phyloP scores from a whole-genome alignment of 306 rosid genomes.

The Vigna hirtella region DNA sequence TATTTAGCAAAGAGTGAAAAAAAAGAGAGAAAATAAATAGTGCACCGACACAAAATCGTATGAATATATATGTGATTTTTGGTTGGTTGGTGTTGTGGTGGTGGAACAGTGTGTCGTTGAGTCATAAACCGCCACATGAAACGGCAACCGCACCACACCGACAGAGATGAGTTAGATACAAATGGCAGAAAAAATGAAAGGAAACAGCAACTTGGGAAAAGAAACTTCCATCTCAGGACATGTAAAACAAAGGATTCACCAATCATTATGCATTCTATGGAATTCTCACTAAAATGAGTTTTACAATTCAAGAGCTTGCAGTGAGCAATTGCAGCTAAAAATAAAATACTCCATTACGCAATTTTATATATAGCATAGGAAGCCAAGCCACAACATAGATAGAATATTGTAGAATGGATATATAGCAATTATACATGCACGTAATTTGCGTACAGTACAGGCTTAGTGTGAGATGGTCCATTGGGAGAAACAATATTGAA shows the following conservation, averaged over 20 bases:
- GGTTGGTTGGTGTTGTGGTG: background rate
- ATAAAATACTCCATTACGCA: background rate
- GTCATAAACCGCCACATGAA: background rate
- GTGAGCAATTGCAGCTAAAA: background rate
- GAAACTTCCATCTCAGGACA: too few species aligned
- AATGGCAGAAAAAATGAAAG: background rate
- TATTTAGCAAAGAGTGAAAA: too few species aligned
- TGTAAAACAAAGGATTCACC: too few species aligned
- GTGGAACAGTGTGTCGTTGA: background rate
- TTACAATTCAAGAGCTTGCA: background rate
- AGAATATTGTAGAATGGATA: background rate
- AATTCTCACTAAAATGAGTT: background rate
- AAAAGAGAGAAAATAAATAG: background rate
- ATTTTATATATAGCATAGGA: background rate
- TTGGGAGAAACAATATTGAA: conserved; percentile 13
- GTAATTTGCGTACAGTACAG: conserved; percentile 30
- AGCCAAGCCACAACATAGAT: conserved; percentile 13
- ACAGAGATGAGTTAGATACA: background rate
- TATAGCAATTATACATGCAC: conserved; percentile 2
- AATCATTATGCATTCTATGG: too few species aligned
- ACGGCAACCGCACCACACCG: background rate
- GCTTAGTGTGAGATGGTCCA: background rate
- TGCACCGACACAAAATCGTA: conserved; percentile 5
- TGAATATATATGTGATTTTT: too few species aligned
- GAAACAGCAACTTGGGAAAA: background rate